These are phyloP conservation scores for Dictyostelium firmibasis DNA, from an alignment of 78 protist genomes.

Conservation along the genomic window DNA sequence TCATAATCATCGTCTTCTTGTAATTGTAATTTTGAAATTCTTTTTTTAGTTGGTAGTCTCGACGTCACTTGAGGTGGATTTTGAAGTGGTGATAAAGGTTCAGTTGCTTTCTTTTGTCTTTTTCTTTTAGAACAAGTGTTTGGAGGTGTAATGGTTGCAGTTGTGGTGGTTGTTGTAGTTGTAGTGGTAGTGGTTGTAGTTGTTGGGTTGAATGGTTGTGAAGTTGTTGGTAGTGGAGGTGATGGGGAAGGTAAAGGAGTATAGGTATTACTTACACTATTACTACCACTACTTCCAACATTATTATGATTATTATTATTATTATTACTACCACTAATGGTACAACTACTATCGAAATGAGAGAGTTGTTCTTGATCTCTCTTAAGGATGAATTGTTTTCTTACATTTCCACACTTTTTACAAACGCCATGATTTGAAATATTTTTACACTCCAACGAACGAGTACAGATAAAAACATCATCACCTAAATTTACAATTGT, in stretches of 20 bases:
- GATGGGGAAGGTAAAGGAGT: background rate
- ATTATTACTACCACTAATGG: background rate
- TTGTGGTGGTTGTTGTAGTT: background rate
- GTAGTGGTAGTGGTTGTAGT: background rate
- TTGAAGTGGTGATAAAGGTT: background rate
- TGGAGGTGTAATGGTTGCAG: background rate
- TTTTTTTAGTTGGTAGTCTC: background rate
- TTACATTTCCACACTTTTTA: constrained; percentile 27
- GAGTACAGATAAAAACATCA: constrained; percentile 11
- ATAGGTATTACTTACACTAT: background rate
- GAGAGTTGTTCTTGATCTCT: constrained; percentile 17
- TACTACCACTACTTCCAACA: background rate
- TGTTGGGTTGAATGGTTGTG: background rate
- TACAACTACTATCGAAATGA: background rate
- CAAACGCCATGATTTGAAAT: constrained; percentile 60
- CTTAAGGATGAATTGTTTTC: constrained; percentile 24
- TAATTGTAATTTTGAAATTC: background rate
- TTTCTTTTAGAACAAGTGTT: background rate
- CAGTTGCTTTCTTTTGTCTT: background rate
- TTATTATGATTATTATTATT: too few species aligned
- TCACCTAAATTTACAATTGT: constrained; percentile 36
- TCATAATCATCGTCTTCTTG: background rate
- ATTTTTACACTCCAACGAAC: constrained; percentile 33
- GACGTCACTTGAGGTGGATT: background rate
- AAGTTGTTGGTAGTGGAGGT: background rate